Evolutionary conservation across 768 basidiomycete genomes (phyloP), one percentile per base, ranked within the genome.

Genomic region (Termitomyces titanicus): DNA sequence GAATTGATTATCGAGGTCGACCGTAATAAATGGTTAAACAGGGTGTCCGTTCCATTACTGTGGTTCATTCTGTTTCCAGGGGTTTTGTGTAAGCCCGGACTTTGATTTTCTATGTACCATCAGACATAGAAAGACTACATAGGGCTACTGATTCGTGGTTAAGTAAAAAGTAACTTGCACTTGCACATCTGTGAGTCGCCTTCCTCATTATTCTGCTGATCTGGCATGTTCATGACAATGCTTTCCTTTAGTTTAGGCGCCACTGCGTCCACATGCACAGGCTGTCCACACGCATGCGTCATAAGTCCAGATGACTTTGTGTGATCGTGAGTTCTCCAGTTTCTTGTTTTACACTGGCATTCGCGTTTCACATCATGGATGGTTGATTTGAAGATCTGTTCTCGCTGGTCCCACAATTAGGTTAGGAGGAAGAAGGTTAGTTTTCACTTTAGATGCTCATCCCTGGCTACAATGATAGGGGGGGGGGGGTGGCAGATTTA

Each of bases 251-350:
- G 47, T 20, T 35, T 47, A n/a, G n/a, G 39, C 20, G 34, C 29
- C 18, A 33, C 44, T 15, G 43, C n/a, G 25, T 38, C 33, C 22
- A 8, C 15, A 33, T 9, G 53, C 37, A 11, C 44, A 27, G 11
- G 45, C 31, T 20, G n/a, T n/a, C 25, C 2, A 1, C 37, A 1
- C 38, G 11, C 24, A 11, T 15, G 20, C 7, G 18, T 54, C 25
- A 51, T 58, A n/a, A 83, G n/a, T 77, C 80, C 29, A 80, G 83
- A 77, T 62, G 56, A 47, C 48, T 58, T 48, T 47, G 20, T 18
- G 43, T 34, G 60, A 40, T 55, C 50, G 60, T 55, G 3, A 34
- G 53, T 48, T 31, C 7, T 20, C n/a, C 2, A 17, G 27, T 24
- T 5, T 10, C 2, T 2, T n/a, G 27, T 5, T 53, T 17, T 13